Evolutionary conservation across 2,329 filamentous ascomycete species (phyloP).

Genomic region (Trichophyton mentagrophytes): DNA sequence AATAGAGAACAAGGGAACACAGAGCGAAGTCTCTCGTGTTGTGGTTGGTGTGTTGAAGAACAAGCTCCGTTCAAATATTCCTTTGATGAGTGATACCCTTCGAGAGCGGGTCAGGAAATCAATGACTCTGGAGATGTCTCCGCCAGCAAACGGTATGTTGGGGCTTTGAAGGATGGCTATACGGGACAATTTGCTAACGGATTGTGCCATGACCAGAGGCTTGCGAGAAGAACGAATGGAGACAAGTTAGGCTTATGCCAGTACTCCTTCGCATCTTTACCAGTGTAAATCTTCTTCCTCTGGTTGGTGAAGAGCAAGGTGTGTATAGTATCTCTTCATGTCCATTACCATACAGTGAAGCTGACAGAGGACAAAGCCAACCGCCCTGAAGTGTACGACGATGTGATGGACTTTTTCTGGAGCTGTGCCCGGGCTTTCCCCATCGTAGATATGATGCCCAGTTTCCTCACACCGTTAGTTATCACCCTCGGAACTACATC

Average conservation of each 20-base stretch:
- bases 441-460: not conserved
- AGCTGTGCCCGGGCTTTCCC: not conserved
- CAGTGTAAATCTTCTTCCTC: not conserved
- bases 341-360: not conserved
- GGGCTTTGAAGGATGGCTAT: not conserved
- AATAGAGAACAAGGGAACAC: conserved; percentile 2
- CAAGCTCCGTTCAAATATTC: conserved; percentile 1
- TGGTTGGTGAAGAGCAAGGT: not conserved
- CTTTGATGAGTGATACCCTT: conserved; percentile 1
- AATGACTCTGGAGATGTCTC: not conserved
- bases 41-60: not conserved
- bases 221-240: not conserved
- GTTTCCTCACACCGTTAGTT: not conserved
- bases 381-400: not conserved
- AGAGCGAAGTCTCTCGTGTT: not conserved
- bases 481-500: not conserved
- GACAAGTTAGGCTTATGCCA: not conserved
- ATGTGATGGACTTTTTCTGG: not conserved
- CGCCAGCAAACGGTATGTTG: not conserved
- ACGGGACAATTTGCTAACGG: not conserved
- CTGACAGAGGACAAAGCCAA: not conserved
- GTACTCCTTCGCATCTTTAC: conserved; percentile 1
- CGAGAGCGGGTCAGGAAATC: not conserved
- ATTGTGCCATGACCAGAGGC: not conserved
- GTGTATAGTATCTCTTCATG: not conserved